Evolutionary conservation across 1,284 basidiomycete species (phyloP), one percentile per base, ranked within the genome.

Genomic region (Moesziomyces sp.): DNA sequence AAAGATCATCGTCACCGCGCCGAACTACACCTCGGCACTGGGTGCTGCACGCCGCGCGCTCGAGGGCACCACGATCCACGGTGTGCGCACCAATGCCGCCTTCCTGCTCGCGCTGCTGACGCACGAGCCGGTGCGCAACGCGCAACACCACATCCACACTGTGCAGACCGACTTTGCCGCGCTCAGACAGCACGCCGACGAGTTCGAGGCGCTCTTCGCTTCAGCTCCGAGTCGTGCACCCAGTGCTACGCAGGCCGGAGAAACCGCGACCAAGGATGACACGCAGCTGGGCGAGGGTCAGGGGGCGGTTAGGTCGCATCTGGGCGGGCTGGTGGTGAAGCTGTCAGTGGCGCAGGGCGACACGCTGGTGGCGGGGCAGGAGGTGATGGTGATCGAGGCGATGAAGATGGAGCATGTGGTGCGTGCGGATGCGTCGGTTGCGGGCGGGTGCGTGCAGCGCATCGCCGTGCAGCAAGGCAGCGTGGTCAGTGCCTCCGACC

Each of bases 391-490:
- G 23, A 85, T 91, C 18, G 90, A 91, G 79, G 90, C 90, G 0
- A 91, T 91, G 91, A 91, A 92, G 84, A 90, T 88, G 6, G 90
- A 91, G 78, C 80, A 84, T 26, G 63, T 66, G 3, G 21, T 74
- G 5, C 56, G 63, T 1, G 55, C 72, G 1, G 52, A 56, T 30
- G 26, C 38, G 3, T 18, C 48, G 1, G 26, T 45, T 18, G 38
- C 35, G 5, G 65, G 59, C 11, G 74, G 56, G 0, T 10, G 6
- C 1, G 57, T 79, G 8, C 43, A 50, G 33, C 50, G 46, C n/a
- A 28, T 72, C 23, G 4, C 52, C 1, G 48, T 57, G 2, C 21
- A 54, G 24, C 38, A 58, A 21, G 75, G 77, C 10, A 56, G 45
- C n/a, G 53, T 68, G 5, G 55, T 77, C n/a, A 57, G 57, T 28